Base-by-base conservation (phyloP, 768 basidiomycete species). In the Rhodotorula diobovata region DNA sequence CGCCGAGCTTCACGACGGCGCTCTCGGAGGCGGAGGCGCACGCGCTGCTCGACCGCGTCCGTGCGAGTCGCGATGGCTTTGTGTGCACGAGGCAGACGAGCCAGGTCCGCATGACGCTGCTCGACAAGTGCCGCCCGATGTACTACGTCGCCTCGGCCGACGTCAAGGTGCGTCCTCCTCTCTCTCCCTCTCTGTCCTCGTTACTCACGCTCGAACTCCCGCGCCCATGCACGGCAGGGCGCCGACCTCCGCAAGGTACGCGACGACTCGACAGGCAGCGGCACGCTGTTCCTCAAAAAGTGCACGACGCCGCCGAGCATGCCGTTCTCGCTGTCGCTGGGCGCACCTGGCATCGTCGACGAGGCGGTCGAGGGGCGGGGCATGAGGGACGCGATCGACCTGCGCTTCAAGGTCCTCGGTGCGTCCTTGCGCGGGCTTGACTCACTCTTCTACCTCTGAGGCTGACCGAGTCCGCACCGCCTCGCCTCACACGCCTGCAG, bases 341-440 rank as follows among this genome's bases (percentile, higher is more conserved):
- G 64, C 0, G 39, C 41, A 25, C 71, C 66, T 8, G 37, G 41
- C 4, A n/a, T 32, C 23, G 37, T 32, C 50, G 57, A 51, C 1
- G n/a, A 56, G 34, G 54, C 8, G 4, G 66, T 45, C 11, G 37
- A 32, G 20, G 28, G 12, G 37, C 34, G 35, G 10, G 12, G 15
- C 46, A 21, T 68, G 20, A 20, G n/a, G 1, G 66, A 73, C 11
- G 71, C 67, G 9, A 32, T 48, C 2, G 71, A 73, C 21, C 25
- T 73, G 23, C 35, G 64, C n/a, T n/a, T 73, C 45, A 73, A 68
- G 46, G 67, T 73, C 2, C 63, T 73, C 35, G 60, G 71, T 67
- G 16, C 34, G 70, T 66, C 30, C 35, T 28, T 32, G 6, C 37
- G 15, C 18, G 4, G 6, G 18, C 46, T 23, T 35, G 35, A 34